Percentiles rank a stretch among this genome's conserved stretches.
Conservation (phyloP, 805 yeast genomes). For the Dipodascus geniculatus region DNA sequence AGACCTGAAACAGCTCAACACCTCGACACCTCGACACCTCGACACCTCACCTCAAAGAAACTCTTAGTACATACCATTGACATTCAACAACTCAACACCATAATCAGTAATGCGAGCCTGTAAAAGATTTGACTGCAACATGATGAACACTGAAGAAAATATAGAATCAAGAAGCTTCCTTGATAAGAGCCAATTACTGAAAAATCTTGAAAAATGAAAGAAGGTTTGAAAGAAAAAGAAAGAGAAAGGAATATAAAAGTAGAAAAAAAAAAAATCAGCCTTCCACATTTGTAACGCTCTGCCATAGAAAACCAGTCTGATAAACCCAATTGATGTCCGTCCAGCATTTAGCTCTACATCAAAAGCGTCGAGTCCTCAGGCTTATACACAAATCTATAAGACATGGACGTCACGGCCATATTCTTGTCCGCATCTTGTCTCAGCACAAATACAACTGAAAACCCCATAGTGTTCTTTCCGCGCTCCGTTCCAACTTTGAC, state of each 20-base stretch:
- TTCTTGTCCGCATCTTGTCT: conserved; percentile 14
- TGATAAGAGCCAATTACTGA: too few species aligned
- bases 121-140: background rate
- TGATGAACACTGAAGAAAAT: conserved; percentile 4
- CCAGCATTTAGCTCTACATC: too few species aligned
- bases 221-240: conserved; percentile 7
- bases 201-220: conserved; percentile 7
- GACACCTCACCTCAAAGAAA: too few species aligned
- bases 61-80: background rate
- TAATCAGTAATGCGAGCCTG: background rate
- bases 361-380: conserved; percentile 19
- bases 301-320: too few species aligned
- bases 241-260: conserved; percentile 9
- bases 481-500: conserved; percentile 25
- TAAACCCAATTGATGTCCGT: too few species aligned
- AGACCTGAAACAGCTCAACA: too few species aligned
- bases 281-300: too few species aligned
- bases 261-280: conserved; percentile 3
- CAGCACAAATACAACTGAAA: conserved; percentile 22
- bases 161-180: conserved; percentile 1
- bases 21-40: too few species aligned
- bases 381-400: conserved; percentile 26
- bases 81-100: background rate
- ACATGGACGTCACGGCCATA: conserved; percentile 17
- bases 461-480: conserved; percentile 22